Percentiles rank a stretch among this genome's conserved stretches.
These are phyloP conservation scores for Acacia concinna DNA, from an alignment of 331 rosid species.

Conservation along the genomic window DNA sequence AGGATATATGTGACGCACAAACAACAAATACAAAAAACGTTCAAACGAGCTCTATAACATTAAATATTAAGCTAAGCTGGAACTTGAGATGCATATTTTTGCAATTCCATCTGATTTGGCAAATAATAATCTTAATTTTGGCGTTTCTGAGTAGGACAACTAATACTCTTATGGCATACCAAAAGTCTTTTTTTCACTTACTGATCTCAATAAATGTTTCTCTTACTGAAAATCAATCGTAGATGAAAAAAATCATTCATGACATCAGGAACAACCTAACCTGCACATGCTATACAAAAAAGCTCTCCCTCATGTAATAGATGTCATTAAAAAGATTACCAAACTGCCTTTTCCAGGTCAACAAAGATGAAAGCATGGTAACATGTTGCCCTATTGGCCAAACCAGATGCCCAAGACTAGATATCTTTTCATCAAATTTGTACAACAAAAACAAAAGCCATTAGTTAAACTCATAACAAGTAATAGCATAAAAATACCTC, in stretches of 20 bases:
- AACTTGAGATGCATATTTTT: neutral
- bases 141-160: neutral
- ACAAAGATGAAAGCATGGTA: neutral
- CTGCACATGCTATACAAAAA: neutral
- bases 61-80: neutral
- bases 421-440: slow-evolving; percentile 3
- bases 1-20: slow-evolving; percentile 16
- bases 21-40: neutral
- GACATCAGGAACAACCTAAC: neutral
- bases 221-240: neutral
- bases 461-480: neutral
- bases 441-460: slow-evolving; percentile 7
- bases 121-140: neutral
- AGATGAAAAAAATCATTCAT: neutral
- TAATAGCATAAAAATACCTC: slow-evolving; percentile 52
- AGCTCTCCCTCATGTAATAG: neutral
- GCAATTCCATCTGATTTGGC: neutral
- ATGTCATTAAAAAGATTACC: neutral
- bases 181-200: neutral
- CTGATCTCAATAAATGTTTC: neutral
- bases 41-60: neutral
- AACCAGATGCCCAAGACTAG: neutral
- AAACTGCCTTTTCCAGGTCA: neutral
- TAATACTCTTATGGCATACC: neutral
- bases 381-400: neutral